Base-by-base conservation (phyloP, 169 alveolate species). In the Sarcocystis neurona region DNA sequence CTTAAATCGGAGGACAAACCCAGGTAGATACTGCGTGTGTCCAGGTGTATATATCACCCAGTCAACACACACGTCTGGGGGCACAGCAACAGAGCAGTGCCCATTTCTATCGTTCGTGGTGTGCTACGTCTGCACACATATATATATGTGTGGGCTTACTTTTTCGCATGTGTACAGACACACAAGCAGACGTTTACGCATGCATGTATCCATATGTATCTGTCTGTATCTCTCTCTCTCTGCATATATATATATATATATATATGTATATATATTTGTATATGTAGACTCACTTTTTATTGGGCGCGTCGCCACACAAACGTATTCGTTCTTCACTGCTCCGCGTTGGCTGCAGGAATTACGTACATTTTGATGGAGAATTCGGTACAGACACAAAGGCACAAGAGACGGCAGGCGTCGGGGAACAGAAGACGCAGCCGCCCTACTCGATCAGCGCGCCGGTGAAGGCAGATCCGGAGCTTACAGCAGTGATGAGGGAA, bases 321-420 rank as follows among this genome's bases (percentile, higher is more conserved):
- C 66, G 12, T 23, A 23, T 23, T 53, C 30, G 12, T 23, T 53
- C 23, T 53, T 53, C 30, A 53, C 12, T 53, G 66, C 66, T 53
- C 23, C 23, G 12, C 66, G 66, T 15, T 15, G 23, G 66, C n/a
- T n/a, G 66, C 46, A 72, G 82, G 53, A 72, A 72, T 53, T 72
- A 72, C 34, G 34, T 48, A 8, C 56, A 41, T 32, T 72, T 72
- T 18, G 82, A 72, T 39, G 82, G 82, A 15, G 82, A 43, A 41
- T 48, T 39, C 15, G 34, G 27, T 72, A 8, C 41, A 12, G 53
- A 37, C 66, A 23, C 12, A 12, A 23, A 53, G 66, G 23, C 66
- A 53, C 23, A 12, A 15, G 66, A 53, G 23, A 23, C 23, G 30
- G 30, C 12, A 53, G 66, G 66, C 23, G 66, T 53, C 12, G 30